phyloP scores from a whole-genome alignment of 2,329 filamentous ascomycete species.

The Lasiodiplodia hormozganensis region DNA sequence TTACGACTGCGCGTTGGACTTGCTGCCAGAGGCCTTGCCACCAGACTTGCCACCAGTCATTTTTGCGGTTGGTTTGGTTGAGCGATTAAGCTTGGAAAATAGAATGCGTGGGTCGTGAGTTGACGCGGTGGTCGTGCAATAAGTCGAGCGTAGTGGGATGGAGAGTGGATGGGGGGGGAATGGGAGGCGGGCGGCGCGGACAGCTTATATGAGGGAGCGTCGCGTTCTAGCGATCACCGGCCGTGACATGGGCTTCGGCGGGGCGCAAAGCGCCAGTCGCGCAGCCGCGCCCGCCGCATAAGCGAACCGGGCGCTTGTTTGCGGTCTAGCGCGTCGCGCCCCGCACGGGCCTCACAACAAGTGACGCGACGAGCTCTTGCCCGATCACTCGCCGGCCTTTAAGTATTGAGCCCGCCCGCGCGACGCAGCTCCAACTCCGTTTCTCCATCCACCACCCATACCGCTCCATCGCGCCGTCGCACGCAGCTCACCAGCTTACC shows the following conservation, averaged over 20 bases:
- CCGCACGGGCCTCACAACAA: constrained; percentile 39
- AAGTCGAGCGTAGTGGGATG: constrained; percentile 25
- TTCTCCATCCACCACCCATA: constrained; percentile 45
- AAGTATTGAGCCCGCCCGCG: constrained; percentile 52
- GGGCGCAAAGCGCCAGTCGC: constrained; percentile 22
- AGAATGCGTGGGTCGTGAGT: constrained; percentile 37
- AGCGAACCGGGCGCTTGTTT: constrained; percentile 16
- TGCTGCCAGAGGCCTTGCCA: constrained; percentile 98
- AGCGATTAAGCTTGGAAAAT: constrained; percentile 41
- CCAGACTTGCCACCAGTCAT: constrained; percentile 99
- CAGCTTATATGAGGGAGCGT: constrained; percentile 50
- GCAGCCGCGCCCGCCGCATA: constrained; percentile 28
- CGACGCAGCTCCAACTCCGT: constrained; percentile 49
- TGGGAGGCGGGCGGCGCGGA: constrained; percentile 40
- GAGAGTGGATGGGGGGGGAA: constrained; percentile 39
- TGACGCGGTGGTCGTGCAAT: constrained; percentile 20
- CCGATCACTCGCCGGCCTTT: constrained; percentile 35
- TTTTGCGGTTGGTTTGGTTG: constrained; percentile 59
- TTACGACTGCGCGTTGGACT: constrained; percentile 96
- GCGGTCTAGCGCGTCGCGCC: constrained; percentile 31
- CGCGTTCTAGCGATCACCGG: constrained; percentile 28
- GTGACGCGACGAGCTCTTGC: constrained; percentile 33
- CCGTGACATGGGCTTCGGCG: constrained; percentile 21
- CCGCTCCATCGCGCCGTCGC: constrained; percentile 33
- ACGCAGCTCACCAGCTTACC: constrained; percentile 33